Conservation (phyloP, 1,284 basidiomycete species). For the Cryptococcus amylolentus region DNA sequence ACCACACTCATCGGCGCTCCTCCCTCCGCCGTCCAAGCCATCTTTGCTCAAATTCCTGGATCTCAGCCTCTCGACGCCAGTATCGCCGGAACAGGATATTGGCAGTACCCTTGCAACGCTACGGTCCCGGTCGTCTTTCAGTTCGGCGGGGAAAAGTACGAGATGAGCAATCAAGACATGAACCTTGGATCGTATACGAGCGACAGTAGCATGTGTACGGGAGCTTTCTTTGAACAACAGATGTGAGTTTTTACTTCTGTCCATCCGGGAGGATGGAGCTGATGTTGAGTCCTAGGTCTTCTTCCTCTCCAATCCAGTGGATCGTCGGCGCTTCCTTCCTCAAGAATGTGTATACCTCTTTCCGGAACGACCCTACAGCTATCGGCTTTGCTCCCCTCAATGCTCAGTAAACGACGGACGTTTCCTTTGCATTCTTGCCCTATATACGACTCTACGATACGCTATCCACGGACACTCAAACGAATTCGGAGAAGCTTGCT, state of each 20-base stretch:
- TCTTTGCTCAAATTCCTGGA: constrained; percentile 74
- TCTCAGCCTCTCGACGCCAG: constrained; percentile 58
- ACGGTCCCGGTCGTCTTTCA: constrained; percentile 63
- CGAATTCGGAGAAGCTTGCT: no score
- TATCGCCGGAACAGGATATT: constrained; percentile 65
- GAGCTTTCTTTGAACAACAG: constrained; percentile 73
- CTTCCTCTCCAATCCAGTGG: constrained; percentile 60
- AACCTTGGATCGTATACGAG: constrained; percentile 56
- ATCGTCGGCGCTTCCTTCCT: constrained; percentile 93
- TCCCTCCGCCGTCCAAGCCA: constrained; percentile 56
- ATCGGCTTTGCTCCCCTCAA: constrained; percentile 51
- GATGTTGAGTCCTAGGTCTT: constrained; percentile 5
- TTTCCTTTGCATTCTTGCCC: no score
- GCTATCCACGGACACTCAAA: no score
- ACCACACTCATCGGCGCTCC: constrained; percentile 90
- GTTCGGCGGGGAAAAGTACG: constrained; percentile 64
- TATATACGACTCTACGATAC: no score
- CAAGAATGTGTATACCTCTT: constrained; percentile 58
- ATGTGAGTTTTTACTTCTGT: constrained; percentile 43
- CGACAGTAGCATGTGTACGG: constrained; percentile 61
- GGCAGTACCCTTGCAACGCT: constrained; percentile 66
- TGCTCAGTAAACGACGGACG: no score
- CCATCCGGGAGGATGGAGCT: not conserved
- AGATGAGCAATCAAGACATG: constrained; percentile 74
- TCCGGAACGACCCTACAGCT: constrained; percentile 51